phyloP scores from a whole-genome alignment of 768 basidiomycete genomes.

The Podaxis carcinomalis region DNA sequence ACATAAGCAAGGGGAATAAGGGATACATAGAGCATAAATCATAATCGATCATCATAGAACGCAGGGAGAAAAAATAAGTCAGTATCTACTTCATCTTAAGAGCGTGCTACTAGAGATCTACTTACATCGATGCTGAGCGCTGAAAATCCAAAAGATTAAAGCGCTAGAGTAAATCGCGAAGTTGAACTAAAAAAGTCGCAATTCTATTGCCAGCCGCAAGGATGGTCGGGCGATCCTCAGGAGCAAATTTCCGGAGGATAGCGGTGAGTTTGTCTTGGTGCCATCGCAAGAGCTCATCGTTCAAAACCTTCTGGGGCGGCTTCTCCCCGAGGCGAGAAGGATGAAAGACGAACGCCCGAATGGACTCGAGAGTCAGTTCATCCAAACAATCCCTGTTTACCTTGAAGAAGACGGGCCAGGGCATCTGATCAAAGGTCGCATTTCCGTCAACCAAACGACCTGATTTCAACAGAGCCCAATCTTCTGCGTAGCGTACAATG shows the following conservation, averaged over 20 bases:
- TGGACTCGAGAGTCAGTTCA: neutral
- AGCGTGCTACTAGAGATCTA: neutral
- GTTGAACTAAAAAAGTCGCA: neutral
- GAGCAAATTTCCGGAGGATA: neutral
- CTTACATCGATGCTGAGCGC: neutral
- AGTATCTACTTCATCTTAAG: neutral
- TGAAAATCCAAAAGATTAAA: neutral
- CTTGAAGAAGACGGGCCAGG: neutral
- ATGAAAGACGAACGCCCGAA: neutral
- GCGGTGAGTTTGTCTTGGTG: neutral
- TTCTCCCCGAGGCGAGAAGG: neutral
- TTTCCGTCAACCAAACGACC: neutral
- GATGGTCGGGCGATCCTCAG: neutral
- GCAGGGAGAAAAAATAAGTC: neutral
- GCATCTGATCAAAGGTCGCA: conserved; percentile 1
- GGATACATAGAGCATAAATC: conserved; percentile 1
- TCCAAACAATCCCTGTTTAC: neutral
- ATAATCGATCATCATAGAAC: neutral
- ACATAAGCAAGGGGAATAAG: neutral
- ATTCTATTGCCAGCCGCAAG: neutral
- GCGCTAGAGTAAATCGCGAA: neutral
- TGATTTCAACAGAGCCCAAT: neutral
- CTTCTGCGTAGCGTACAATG: neutral
- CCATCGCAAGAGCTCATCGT: neutral
- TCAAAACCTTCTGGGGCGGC: neutral